Base-by-base conservation (phyloP, 2,329 filamentous ascomycete species). In the Camptophora hylomeconis region DNA sequence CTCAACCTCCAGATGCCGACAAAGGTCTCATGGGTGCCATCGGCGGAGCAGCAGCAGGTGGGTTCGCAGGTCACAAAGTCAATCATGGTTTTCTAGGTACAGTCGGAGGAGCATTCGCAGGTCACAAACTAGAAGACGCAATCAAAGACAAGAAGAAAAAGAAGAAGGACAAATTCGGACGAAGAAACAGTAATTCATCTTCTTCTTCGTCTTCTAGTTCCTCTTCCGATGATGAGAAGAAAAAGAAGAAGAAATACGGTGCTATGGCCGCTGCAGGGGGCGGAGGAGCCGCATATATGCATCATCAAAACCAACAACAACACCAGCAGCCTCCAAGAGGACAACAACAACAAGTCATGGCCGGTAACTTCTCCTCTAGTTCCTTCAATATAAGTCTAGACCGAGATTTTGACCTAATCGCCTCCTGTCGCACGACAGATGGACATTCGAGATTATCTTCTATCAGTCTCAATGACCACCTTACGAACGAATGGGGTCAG, bases 1-100 rank as follows among this genome's bases (percentile, higher is more conserved):
- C 54, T 53, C 31, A 57, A 20, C 57, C 59, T 13, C 56, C 46
- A 3, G 34, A 31, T 19, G 28, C 24, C 8, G 60, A 63, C 32
- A 57, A 59, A 41, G 60, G 60, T 36, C 47, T 64, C 11, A 52
- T 55, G 28, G 60, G 60, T 20, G 60, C 60, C 10, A 37, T 63
- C 24, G 58, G 58, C 17, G 60, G 60, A 33, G 60, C 58, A 39
- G 47, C 57, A 7, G 51, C 57, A n/a, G 60, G 60, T 32, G 60
- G 54, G 18, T 62, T 53, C 27, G 54, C 50, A 13, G 60, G 60
- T 32, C 54, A 59, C 50, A 57, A 63, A 45, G 57, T 53, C 12
- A 17, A 34, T 37, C 60, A 63, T 46, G 60, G 60, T 17, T 46
- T 64, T 42, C 51, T 64, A 28, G 60, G 60, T 34, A 53, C 59